These are phyloP conservation scores for Diaporthe sp. DNA, from an alignment of 2,329 filamentous ascomycete species.

Conservation along the genomic window DNA sequence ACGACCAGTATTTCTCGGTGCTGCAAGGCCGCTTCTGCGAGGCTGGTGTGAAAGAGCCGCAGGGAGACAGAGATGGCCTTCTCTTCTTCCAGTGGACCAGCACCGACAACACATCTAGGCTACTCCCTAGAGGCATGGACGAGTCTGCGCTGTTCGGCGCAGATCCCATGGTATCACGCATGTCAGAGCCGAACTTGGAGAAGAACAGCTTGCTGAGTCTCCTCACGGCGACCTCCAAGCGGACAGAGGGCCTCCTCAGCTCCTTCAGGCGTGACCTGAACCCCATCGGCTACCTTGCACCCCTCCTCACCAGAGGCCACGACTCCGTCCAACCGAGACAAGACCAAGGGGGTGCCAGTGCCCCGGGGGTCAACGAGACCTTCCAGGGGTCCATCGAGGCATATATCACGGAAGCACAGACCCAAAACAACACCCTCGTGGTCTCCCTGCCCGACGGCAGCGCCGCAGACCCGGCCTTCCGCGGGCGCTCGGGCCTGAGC, in stretches of 20 bases:
- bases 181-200: not conserved
- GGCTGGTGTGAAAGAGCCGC: conserved; percentile 9
- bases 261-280: not conserved
- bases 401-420: not conserved
- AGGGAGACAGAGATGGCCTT: not conserved
- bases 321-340: not conserved
- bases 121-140: conserved; percentile 14
- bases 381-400: conserved; percentile 9
- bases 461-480: conserved; percentile 7
- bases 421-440: not conserved
- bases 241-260: not conserved
- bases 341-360: not conserved
- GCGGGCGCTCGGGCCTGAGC: not conserved
- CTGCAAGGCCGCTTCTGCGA: conserved; percentile 16
- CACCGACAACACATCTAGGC: not conserved
- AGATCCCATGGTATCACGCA: not conserved
- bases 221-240: not conserved
- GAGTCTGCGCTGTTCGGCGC: conserved; percentile 5
- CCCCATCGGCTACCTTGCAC: not conserved
- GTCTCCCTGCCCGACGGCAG: conserved; percentile 20
- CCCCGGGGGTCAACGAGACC: not conserved
- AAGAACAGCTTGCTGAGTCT: not conserved
- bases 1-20: conserved; percentile 21
- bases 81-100: conserved; percentile 23
- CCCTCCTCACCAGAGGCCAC: not conserved